Base-by-base conservation (phyloP, 306 rosid species). In the Rosa rugosa region DNA sequence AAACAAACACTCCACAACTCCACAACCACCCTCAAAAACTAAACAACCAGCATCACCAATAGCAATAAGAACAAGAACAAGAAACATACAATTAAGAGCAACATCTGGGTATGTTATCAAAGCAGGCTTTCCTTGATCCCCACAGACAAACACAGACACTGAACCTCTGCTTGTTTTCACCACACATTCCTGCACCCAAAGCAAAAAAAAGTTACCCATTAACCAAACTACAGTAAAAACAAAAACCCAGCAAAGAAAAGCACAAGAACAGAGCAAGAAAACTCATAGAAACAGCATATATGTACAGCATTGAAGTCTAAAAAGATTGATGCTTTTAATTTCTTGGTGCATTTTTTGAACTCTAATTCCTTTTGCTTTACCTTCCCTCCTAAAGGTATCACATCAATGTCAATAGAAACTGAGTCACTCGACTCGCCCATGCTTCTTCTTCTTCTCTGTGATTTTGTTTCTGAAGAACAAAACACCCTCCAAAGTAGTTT, bases 101-200 rank as follows among this genome's bases (percentile, higher is more conserved):
- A 93, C 89, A 75, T 93, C 97, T 22, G 97, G 92, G 77, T 93
- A 93, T 0, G 97, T 93, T 50, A 93, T 90, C 23, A 93, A 80
- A 82, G 97, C 96, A 36, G 97, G 94, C 86, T 93, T 93, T 75
- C 86, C 94, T 82, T 88, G 96, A 88, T 90, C 97, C 75, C 97
- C 97, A 73, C 92, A 90, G 70, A 93, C 91, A 83, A 89, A 84
- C 77, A 93, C 97, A 62, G 94, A 89, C 62, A 93, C 81, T 63
- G 87, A 85, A 72, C 97, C 97, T 90, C 85, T 89, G 63, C 91
- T 93, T 57, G 97, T 93, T 83, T 93, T 91, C 84, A 93, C 96
- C 17, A 78, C 85, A 75, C 80, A 86, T 81, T 93, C 96, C 96
- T 93, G 86, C 83, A 80, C 8, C 6, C 34, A 22, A 13, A 17